These are phyloP conservation scores for Gyrodon lividus DNA, from an alignment of 768 basidiomycete species.

Conservation along the genomic window DNA sequence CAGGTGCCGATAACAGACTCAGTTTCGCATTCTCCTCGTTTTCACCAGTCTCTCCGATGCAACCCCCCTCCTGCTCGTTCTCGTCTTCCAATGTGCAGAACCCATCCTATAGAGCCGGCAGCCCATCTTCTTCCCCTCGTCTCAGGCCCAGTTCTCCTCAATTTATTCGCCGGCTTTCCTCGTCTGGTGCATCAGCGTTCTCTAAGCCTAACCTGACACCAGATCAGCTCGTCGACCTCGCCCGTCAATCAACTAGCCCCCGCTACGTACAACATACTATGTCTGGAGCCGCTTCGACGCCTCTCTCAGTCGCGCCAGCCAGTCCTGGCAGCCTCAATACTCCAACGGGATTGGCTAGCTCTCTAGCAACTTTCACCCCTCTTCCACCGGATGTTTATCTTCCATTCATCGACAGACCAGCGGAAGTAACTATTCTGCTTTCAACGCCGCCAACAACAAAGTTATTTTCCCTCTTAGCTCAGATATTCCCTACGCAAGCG, in stretches of 20 bases:
- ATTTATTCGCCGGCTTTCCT: slow-evolving; percentile 29
- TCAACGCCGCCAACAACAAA: slow-evolving; percentile 62
- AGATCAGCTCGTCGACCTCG: slow-evolving; percentile 75
- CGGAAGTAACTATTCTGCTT: slow-evolving; percentile 72
- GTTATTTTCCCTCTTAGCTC: slow-evolving; percentile 69
- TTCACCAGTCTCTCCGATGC: slow-evolving; percentile 27
- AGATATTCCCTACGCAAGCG: slow-evolving; percentile 54
- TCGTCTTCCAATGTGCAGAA: slow-evolving; percentile 28
- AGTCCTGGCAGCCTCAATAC: slow-evolving; percentile 3
- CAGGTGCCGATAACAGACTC: slow-evolving; percentile 37
- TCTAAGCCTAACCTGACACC: slow-evolving; percentile 58
- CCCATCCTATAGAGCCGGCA: slow-evolving; percentile 29
- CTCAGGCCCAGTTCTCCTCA: slow-evolving; percentile 50
- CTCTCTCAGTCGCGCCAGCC: slow-evolving; percentile 14
- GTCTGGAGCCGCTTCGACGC: slow-evolving; percentile 17
- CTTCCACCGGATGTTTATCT: slow-evolving; percentile 77
- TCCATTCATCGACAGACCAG: slow-evolving; percentile 82
- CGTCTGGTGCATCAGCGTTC: slow-evolving; percentile 33
- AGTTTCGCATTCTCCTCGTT: slow-evolving; percentile 73
- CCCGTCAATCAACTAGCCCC: slow-evolving; percentile 55
- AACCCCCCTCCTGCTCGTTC: slow-evolving; percentile 17
- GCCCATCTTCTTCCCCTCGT: slow-evolving; percentile 42
- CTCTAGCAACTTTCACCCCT: slow-evolving; percentile 66
- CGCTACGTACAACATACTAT: slow-evolving; percentile 25
- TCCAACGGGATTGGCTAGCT: slow-evolving; percentile 9